Percentiles rank a stretch among this genome's conserved stretches.
Evolutionary conservation across 805 yeast genomes (phyloP).

Genomic region (Suhomyces sp.): DNA sequence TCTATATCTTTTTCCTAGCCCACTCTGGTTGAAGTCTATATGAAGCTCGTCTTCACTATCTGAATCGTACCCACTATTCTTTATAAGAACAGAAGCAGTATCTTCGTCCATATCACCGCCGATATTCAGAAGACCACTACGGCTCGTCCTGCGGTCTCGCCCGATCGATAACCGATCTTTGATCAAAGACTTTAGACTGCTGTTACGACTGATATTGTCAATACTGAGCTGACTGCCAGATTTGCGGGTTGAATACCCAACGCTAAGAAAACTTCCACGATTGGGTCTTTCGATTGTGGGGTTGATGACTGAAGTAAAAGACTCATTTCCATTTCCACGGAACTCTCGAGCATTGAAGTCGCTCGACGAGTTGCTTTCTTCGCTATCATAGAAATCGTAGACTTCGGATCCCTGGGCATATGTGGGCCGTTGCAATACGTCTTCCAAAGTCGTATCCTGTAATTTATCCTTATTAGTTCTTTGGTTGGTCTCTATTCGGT

Average conservation of each 20-base stretch:
- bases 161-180: slow-evolving; percentile 1
- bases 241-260: not conserved
- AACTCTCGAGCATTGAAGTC: not conserved
- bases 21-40: not conserved
- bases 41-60: slow-evolving; percentile 7
- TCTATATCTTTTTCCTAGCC: not conserved
- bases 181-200: not conserved
- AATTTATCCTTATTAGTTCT: not conserved
- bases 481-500: not conserved
- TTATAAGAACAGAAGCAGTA: slow-evolving; percentile 3
- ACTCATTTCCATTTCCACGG: not conserved
- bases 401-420: not conserved
- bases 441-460: not conserved
- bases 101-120: slow-evolving; percentile 1
- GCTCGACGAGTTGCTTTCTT: not conserved
- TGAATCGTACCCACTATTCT: slow-evolving; percentile 8
- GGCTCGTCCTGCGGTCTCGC: not conserved
- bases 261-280: slow-evolving; percentile 4
- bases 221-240: not conserved
- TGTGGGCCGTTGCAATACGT: not conserved
- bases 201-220: not conserved
- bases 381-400: not conserved
- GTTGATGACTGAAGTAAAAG: slow-evolving; percentile 5
- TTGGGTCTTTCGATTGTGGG: not conserved
- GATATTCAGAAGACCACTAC: slow-evolving; percentile 3